Conservation (phyloP, 78 protist species). For the Protostelium mycophagum region DNA sequence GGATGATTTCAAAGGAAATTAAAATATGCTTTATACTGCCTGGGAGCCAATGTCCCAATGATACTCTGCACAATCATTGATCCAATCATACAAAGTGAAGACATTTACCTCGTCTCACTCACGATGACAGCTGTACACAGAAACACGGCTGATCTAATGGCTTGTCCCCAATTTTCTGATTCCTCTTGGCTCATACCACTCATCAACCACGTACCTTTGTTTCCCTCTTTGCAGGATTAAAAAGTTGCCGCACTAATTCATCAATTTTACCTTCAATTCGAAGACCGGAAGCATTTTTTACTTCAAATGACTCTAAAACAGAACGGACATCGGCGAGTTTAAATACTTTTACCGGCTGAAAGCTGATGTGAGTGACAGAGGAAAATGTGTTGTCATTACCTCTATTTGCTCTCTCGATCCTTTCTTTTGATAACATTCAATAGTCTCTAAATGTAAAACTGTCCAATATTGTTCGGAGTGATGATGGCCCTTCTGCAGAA, state of each 20-base stretch:
- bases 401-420: background rate
- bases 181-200: background rate
- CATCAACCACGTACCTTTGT: background rate
- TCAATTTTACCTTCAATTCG: background rate
- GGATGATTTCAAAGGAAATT: background rate
- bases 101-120: background rate
- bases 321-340: background rate
- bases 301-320: background rate
- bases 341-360: background rate
- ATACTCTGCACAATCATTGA: background rate
- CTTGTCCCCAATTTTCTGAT: background rate
- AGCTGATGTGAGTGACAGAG: background rate
- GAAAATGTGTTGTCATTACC: background rate
- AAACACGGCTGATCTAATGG: background rate
- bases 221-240: background rate
- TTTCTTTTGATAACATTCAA: background rate
- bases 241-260: background rate
- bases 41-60: background rate
- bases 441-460: background rate
- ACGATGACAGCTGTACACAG: background rate
- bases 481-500: background rate
- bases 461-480: background rate
- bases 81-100: background rate
- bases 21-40: background rate
- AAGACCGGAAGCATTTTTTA: background rate